These are phyloP conservation scores for Penicillium pancosmium DNA, from an alignment of 495 filamentous ascomycete species.

Conservation along the genomic window DNA sequence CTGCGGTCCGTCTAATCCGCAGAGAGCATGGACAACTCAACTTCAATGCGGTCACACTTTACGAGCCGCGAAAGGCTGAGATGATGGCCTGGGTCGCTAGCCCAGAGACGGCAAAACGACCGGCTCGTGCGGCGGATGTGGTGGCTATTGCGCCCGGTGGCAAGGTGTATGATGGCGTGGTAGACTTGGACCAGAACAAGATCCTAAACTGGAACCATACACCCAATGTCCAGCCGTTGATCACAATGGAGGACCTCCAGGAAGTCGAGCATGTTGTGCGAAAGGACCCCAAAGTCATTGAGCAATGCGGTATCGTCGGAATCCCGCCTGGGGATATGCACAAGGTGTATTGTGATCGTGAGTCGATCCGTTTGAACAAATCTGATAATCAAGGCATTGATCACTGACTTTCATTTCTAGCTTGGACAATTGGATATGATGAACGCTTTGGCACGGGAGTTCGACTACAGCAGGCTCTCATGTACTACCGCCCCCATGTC, in stretches of 20 bases:
- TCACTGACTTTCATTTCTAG: constrained; percentile 36
- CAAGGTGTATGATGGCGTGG: constrained; percentile 82
- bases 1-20: constrained; percentile 67
- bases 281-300: constrained; percentile 85
- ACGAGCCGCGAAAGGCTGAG: constrained; percentile 83
- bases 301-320: constrained; percentile 88
- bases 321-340: constrained; percentile 85
- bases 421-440: constrained; percentile 96
- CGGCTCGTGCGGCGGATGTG: constrained; percentile 76
- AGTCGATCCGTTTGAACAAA: constrained; percentile 32
- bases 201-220: constrained; percentile 76
- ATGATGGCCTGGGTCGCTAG: constrained; percentile 82
- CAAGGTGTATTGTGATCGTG: constrained; percentile 89
- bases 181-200: constrained; percentile 72
- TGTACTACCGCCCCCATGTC: constrained; percentile 89
- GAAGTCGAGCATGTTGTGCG: constrained; percentile 81
- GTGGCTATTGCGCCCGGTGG: constrained; percentile 82
- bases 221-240: constrained; percentile 84
- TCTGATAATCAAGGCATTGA: background rate
- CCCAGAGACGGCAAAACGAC: constrained; percentile 62
- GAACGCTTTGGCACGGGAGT: constrained; percentile 82
- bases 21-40: constrained; percentile 70
- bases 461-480: constrained; percentile 88
- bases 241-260: constrained; percentile 94
- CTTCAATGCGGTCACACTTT: constrained; percentile 90